Base-by-base conservation (phyloP, 2,329 filamentous ascomycete genomes). In the Rhexocercosporidium sp. region DNA sequence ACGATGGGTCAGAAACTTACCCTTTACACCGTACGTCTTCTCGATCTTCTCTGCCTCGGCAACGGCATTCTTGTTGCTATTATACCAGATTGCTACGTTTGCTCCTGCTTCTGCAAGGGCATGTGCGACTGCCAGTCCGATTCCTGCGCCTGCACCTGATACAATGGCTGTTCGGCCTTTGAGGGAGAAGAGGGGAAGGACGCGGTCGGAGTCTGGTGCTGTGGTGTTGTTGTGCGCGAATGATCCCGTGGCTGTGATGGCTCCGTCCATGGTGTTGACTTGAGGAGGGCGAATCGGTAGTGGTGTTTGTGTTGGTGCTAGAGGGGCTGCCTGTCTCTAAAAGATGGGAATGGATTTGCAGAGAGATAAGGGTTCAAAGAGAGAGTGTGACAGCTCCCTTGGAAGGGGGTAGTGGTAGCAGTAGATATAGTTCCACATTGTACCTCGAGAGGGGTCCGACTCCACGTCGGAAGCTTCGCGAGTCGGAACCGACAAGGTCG, bases 1-100 rank as follows among this genome's bases (percentile, higher is more conserved):
- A n/a, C n/a, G 37, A 44, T 20, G 61, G 29, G 25, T 5, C 34
- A 12, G 4, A 49, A 31, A 81, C 85, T 76, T 77, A 90, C 89
- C 88, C 77, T 89, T 88, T 51, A 94, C 89, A 2, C 87, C 87
- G 72, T 89, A 92, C 25, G 85, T 84, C 74, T 86, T 83, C 74
- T 87, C 87, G 54, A 93, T 89, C 29, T 87, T 86, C 37, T 83
- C 83, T 0, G 90, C 90, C 66, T 87, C 83, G 18, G 86, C 82
- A 14, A 88, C 76, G 14, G 89, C 88, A 72, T 89, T 86, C 74
- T 86, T 84, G 79, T 92, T 92, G 77, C 82, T 86, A 76, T 91
- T 90, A 73, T 85, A 86, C 76, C 84, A 85, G 74, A 85, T 75
- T 9, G 83, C 81, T 8, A 84, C 77, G 47, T 77, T 78, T 39